phyloP scores from a whole-genome alignment of 225 moss, liverwort and hornwort genomes.

The Pleurozium schreberi region DNA sequence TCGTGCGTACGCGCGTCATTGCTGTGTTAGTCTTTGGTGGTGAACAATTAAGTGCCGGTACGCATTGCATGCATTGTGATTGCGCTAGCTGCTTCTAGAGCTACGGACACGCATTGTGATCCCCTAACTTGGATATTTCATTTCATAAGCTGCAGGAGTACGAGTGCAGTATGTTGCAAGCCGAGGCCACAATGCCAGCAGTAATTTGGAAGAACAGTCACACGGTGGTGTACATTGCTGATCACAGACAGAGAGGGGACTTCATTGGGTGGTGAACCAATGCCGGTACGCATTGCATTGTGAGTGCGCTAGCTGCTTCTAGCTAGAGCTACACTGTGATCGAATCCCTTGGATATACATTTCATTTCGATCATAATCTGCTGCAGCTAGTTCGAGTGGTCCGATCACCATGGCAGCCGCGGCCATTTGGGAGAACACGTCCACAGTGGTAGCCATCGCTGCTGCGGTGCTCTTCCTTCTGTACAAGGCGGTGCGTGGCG shows the following conservation, averaged over 20 bases:
- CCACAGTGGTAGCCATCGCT: slow-evolving; percentile 6
- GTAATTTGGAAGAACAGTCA: background rate
- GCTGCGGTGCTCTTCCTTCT: slow-evolving; percentile 12
- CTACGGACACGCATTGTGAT: background rate
- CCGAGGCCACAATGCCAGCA: background rate
- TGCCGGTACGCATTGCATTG: background rate
- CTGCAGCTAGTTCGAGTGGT: background rate
- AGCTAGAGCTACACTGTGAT: background rate
- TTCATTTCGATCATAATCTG: background rate
- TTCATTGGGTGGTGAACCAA: background rate
- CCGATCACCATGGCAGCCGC: background rate
- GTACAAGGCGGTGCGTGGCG: slow-evolving; percentile 22
- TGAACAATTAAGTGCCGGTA: background rate
- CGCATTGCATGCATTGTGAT: background rate
- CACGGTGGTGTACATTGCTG: slow-evolving; percentile 1
- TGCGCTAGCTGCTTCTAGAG: background rate
- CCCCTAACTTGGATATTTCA: background rate
- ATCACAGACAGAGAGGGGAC: background rate
- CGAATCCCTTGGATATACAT: background rate
- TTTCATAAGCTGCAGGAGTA: background rate
- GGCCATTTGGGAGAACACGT: background rate
- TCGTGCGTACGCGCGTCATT: background rate
- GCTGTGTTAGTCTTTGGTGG: background rate
- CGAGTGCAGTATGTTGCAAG: background rate
- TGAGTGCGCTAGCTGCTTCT: background rate